These are phyloP conservation scores for Debaryomyces subglobosus DNA, from an alignment of 1,139 yeast species.

Conservation along the genomic window DNA sequence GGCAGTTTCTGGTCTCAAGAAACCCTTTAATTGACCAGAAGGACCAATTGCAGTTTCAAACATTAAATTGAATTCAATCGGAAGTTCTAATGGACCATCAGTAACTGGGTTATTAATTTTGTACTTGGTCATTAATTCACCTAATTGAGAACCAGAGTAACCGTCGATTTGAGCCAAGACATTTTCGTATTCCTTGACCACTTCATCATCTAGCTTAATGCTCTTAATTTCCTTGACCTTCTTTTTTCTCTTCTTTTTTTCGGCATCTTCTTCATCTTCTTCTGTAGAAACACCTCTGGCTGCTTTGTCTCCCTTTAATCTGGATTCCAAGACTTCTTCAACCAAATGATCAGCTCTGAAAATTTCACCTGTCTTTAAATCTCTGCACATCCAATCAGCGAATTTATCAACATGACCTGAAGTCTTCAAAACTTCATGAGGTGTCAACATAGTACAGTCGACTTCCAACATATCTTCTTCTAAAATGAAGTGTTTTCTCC, in stretches of 20 bases:
- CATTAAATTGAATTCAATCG: conserved; percentile 96
- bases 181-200: conserved; percentile 77
- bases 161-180: conserved; percentile 95
- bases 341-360: conserved; percentile 98
- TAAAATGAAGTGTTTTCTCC: conserved; percentile 97
- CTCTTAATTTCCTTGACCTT: conserved; percentile 95
- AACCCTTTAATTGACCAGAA: conserved; percentile 94
- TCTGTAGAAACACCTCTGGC: conserved; percentile 76
- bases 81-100: conserved; percentile 82
- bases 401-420: conserved; percentile 99
- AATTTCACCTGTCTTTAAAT: conserved; percentile 93
- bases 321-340: conserved; percentile 94
- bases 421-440: conserved; percentile 95
- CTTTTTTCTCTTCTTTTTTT: conserved; percentile 87
- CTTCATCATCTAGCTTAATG: conserved; percentile 79
- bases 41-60: conserved; percentile 99
- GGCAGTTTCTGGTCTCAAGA: conserved; percentile 97
- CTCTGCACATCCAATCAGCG: conserved; percentile 99
- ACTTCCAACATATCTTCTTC: conserved; percentile 99
- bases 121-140: conserved; percentile 79
- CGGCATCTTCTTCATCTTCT: conserved; percentile 63
- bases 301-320: conserved; percentile 94
- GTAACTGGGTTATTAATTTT: conserved; percentile 90
- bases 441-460: conserved; percentile 96
- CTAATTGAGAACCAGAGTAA: conserved; percentile 88